A percentile compares a stretch with the other conserved stretches of the same genome.
Conservation (phyloP, 2,329 filamentous ascomycete genomes). For the Aspergillus neoniger region DNA sequence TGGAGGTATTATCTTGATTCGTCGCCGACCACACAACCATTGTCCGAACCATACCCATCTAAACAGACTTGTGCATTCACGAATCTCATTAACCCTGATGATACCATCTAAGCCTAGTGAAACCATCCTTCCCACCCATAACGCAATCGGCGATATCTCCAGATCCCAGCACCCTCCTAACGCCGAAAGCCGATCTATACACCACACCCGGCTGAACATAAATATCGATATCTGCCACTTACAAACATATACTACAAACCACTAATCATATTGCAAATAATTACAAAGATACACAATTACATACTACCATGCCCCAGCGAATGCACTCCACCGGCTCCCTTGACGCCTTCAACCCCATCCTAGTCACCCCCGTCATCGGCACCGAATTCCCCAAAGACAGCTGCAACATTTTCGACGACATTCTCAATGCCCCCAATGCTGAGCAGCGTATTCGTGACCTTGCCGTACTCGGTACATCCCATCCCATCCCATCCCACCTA, state of each 20-base stretch:
- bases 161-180: not conserved
- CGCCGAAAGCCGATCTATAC: not conserved
- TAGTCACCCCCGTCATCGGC: constrained; percentile 44
- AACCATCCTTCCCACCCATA: not conserved
- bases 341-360: constrained; percentile 14
- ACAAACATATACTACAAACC: no score
- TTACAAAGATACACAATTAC: not conserved
- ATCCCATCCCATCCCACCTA: constrained; percentile 17
- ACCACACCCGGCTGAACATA: not conserved
- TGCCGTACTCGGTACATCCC: constrained; percentile 63
- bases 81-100: no score
- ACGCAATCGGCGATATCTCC: not conserved
- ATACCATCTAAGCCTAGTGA: not conserved
- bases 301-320: not conserved
- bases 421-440: constrained; percentile 61
- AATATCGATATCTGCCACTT: no score
- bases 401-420: constrained; percentile 50
- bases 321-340: constrained; percentile 18
- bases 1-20: no score
- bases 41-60: no score
- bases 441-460: constrained; percentile 67
- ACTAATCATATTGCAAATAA: no score
- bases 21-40: no score
- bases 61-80: no score
- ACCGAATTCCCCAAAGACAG: constrained; percentile 41